Base-by-base conservation (phyloP, 139 green algal species). In the Chlamydomonas sphaeroides region DNA sequence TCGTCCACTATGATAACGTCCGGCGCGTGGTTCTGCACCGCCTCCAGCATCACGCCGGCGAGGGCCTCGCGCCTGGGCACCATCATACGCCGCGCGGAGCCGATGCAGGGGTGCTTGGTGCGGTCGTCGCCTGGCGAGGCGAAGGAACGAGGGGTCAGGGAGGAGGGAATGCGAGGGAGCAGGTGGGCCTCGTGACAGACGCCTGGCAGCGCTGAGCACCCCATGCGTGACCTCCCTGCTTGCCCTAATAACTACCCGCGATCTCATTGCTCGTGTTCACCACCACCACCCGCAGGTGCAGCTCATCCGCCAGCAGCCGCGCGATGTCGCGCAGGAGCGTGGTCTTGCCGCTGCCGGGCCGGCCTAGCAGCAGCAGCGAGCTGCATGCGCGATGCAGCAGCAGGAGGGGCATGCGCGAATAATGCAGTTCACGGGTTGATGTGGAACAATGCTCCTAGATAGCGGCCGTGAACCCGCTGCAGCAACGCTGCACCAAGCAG, bases 251-350 rank as follows among this genome's bases (percentile, higher is more conserved):
- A 14, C 21, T 71, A 71, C 89, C 88, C 62, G 75, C 88, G 35
- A 92, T 89, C 72, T 92, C 88, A 42, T 87, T 88, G 74, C 53
- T 86, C 1, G 85, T 91, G 78, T 94, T 88, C 32, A 95, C 88
- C 8, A 95, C 87, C 35, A 96, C 87, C 80, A 87, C 77, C 1
- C 32, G 21, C 41, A 86, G 73, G 3, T 42, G 70, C 28, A 86
- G 70, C 21, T 61, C 73, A 45, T 87, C 68, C 25, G 84, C 81
- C 57, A 93, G 66, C 33, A 89, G n/a, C 8, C 83, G 57, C 17
- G 83, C 83, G 25, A 92, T 70, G 59, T 92, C 86, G 0, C 88
- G 72, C 30, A 94, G 88, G 65, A 92, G 72, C 21, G 88, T 94
- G 25, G 88, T 94, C 85, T 94, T 94, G 79, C 90, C 88, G 30